These are phyloP conservation scores for Calonectria ilicicola DNA, from an alignment of 2,329 filamentous ascomycete genomes.

Conservation along the genomic window DNA sequence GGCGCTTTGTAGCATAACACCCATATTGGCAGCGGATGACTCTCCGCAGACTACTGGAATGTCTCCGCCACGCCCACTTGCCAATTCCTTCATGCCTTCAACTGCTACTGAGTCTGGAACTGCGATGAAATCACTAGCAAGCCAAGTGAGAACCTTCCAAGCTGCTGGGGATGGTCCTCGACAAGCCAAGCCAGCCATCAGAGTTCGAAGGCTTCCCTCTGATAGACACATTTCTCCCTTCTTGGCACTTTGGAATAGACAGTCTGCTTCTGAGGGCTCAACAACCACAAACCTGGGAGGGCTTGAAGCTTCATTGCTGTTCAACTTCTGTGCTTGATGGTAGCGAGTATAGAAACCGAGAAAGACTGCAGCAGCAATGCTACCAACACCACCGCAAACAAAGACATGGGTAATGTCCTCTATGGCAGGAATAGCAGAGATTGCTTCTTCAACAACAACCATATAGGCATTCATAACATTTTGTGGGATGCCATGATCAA, in stretches of 20 bases:
- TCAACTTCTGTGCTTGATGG: neutral
- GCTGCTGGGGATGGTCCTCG: constrained; percentile 27
- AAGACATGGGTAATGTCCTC: constrained; percentile 27
- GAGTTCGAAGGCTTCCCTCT: constrained; percentile 7
- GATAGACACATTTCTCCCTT: constrained; percentile 13
- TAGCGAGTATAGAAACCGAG: constrained; percentile 13
- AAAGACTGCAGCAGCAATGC: constrained; percentile 26
- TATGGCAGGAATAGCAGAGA: neutral
- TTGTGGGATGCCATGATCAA: constrained; percentile 19
- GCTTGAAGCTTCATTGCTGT: neutral
- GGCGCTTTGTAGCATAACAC: constrained; percentile 8
- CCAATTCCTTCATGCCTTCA: constrained; percentile 28
- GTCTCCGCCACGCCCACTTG: constrained; percentile 12
- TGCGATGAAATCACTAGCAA: constrained; percentile 29
- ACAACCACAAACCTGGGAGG: constrained; percentile 25
- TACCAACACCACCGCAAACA: constrained; percentile 29
- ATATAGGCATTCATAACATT: constrained; percentile 36
- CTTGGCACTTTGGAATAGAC: constrained; percentile 26
- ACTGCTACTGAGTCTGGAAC: constrained; percentile 25
- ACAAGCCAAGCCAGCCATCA: constrained; percentile 31
- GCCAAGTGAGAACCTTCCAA: constrained; percentile 29
- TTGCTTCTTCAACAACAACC: constrained; percentile 25
- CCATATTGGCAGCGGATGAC: constrained; percentile 26
- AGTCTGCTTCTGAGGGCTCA: constrained; percentile 29
- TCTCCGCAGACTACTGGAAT: constrained; percentile 29